A percentile compares a stretch with the other conserved stretches of the same genome.
These are phyloP conservation scores for Yamadazyma oceani DNA, from an alignment of 1,139 yeast genomes.

Conservation along the genomic window DNA sequence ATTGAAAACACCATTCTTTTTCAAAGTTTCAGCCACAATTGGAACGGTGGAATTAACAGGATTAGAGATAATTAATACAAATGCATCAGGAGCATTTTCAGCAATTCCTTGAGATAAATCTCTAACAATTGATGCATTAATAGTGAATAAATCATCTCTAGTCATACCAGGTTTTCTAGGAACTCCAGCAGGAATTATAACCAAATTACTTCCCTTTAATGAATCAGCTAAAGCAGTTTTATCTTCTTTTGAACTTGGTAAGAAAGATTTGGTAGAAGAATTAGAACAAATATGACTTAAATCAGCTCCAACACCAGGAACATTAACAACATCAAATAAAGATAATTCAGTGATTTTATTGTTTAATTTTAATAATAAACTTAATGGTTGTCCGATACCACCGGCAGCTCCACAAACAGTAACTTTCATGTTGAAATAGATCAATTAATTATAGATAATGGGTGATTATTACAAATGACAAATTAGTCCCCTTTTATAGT, in stretches of 20 bases:
- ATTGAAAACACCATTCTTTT: conserved; percentile 83
- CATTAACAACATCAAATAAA: conserved; percentile 88
- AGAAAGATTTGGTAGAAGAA: conserved; percentile 78
- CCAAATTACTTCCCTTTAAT: conserved; percentile 79
- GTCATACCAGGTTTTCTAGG: conserved; percentile 99
- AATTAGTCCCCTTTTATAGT: conserved; percentile 11
- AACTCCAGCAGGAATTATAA: conserved; percentile 97
- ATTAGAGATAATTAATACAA: conserved; percentile 86
- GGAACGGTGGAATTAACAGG: conserved; percentile 99
- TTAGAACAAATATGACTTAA: conserved; percentile 90
- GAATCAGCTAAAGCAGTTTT: conserved; percentile 75
- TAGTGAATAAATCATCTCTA: conserved; percentile 95
- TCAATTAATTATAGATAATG: background rate
- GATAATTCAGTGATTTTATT: conserved; percentile 81
- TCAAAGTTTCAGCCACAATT: conserved; percentile 92
- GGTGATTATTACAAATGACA: no score
- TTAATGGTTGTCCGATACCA: conserved; percentile 98
- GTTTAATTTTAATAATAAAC: conserved; percentile 85
- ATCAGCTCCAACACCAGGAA: conserved; percentile 97
- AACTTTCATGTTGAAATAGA: conserved; percentile 50
- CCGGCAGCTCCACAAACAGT: conserved; percentile 96
- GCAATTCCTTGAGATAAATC: conserved; percentile 90
- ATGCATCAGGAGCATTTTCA: conserved; percentile 83
- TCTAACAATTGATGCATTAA: conserved; percentile 94
- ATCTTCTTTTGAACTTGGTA: conserved; percentile 68